Base-by-base conservation (phyloP, 208 protist genomes). In the Acanthamoeba culbertsoni region DNA sequence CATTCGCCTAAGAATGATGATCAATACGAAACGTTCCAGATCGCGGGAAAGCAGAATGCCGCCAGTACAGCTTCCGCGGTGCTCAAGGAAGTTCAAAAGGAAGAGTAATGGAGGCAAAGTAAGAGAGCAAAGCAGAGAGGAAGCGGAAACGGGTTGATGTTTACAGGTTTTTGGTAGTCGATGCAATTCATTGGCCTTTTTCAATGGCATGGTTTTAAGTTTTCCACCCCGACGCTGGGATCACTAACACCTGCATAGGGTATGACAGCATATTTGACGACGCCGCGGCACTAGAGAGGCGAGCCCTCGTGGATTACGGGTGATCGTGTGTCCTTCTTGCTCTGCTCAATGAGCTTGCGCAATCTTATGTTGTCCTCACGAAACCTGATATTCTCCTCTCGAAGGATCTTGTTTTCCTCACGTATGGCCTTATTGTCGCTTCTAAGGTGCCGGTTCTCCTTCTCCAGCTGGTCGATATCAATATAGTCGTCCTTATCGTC, bases 331-430 rank as follows among this genome's bases (percentile, higher is more conserved):
- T 84, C 73, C 73, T 84, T 84, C 73, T 84, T 84, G 73, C 23
- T 55, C 43, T 84, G 42, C 45, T 84, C 73, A 43, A 84, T 84
- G 73, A 84, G 73, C 82, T 90, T 90, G 51, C 82, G 82, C 31
- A 90, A 53, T n/a, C 53, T 4, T 26, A 90, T 59, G 82, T 90
- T 90, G 37, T 90, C 82, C 82, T 90, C 53, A 53, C 82, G 82
- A 53, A 68, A 68, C 37, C 46, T 20, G 20, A 65, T n/a, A 20
- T 90, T 90, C 82, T 90, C 82, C 82, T 90, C 82, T 10, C 82
- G 82, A 14, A 90, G 55, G 23, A 68, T 59, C 82, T 48, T 90
- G 82, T 90, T 90, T 35, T 90, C 82, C 82, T 90, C 82, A 26
- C 82, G 82, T 18, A 90, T 51, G 18, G 35, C 37, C 37, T 68